Base-by-base conservation (phyloP, 768 basidiomycete species). In the Rubroboletus satanas region DNA sequence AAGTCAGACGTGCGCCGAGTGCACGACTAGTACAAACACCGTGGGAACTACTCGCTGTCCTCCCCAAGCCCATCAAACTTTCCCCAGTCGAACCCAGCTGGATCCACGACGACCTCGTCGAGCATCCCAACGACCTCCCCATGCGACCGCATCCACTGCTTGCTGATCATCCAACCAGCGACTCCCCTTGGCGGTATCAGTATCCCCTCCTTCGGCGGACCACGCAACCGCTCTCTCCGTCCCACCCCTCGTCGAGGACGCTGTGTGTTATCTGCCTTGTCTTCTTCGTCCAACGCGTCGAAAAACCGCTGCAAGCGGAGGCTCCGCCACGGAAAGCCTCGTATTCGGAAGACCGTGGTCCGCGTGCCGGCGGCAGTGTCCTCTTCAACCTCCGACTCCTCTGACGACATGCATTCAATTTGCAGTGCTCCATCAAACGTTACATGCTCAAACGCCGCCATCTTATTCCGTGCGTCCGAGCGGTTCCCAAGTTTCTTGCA, bases 391-490 rank as follows among this genome's bases (percentile, higher is more conserved):
- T 83, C 82, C 14, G 88, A 89, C 66, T 90, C 88, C 59, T 90
- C 88, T 31, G 84, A 85, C 28, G 88, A 90, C 84, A 90, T 88
- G 69, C 87, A 90, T 45, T 90, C 88, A 18, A 82, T 57, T 56
- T 85, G 83, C 53, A 90, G 68, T 14, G 88, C 87, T 14, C 82
- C 81, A 62, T 89, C 85, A 62, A 90, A 90, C 14, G 73, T 77
- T 26, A 81, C 74, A 66, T 88, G 83, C 51, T 82, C 78, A 55
- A 88, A 85, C 0, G 63, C 71, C 26, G 70, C 70, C 26, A 82
- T 67, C 51, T 77, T 81, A 59, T 81, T 73, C 23, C 88, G 78
- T 28, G 81, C 75, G 28, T 82, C 83, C 9, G 79, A 77, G 21
- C 88, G 87, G 68, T 80, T 82, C 51, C 68, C 77, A 41, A 90